phyloP scores from a whole-genome alignment of 2,329 filamentous ascomycete genomes.

The Alternaria sp. region DNA sequence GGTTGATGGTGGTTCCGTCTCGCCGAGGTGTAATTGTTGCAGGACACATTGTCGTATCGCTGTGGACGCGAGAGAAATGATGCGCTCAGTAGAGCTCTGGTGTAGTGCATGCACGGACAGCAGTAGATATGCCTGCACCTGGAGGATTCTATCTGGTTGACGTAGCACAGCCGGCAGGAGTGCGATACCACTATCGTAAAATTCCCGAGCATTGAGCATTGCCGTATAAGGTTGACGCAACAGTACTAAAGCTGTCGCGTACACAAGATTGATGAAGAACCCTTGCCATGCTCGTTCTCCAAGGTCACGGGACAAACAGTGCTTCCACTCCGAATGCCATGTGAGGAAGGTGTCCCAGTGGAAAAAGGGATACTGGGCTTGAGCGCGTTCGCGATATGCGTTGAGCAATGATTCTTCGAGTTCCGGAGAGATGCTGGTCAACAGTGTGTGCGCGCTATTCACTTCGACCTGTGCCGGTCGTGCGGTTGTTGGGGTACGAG shows the following conservation, averaged over 20 bases:
- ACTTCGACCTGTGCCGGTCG: neutral
- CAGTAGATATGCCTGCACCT: slow-evolving; percentile 25
- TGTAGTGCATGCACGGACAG: slow-evolving; percentile 25
- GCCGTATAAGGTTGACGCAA: slow-evolving; percentile 11
- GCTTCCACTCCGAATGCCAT: slow-evolving; percentile 21
- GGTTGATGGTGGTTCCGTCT: slow-evolving; percentile 15
- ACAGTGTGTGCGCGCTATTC: slow-evolving; percentile 8
- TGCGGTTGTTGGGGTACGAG: neutral
- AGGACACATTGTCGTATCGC: slow-evolving; percentile 26
- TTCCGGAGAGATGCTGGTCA: slow-evolving; percentile 13
- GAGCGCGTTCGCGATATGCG: slow-evolving; percentile 27
- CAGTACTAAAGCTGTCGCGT: slow-evolving; percentile 22
- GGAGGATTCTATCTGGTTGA: slow-evolving; percentile 19
- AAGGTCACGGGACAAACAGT: slow-evolving; percentile 6
- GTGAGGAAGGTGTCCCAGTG: slow-evolving; percentile 22
- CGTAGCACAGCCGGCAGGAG: slow-evolving; percentile 19
- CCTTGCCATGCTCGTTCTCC: slow-evolving; percentile 21
- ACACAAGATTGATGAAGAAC: slow-evolving; percentile 26
- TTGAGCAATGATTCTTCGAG: slow-evolving; percentile 14
- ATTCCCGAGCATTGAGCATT: slow-evolving; percentile 11
- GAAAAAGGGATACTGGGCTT: slow-evolving; percentile 27
- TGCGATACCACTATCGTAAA: slow-evolving; percentile 19
- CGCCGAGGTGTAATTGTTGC: slow-evolving; percentile 24
- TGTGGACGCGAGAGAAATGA: slow-evolving; percentile 23
- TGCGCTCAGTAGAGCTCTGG: slow-evolving; percentile 27